A percentile compares a stretch with the other conserved stretches of the same genome.
Evolutionary conservation across 2,329 filamentous ascomycete genomes (phyloP).

Genomic region (Beauveria brongniartii): DNA sequence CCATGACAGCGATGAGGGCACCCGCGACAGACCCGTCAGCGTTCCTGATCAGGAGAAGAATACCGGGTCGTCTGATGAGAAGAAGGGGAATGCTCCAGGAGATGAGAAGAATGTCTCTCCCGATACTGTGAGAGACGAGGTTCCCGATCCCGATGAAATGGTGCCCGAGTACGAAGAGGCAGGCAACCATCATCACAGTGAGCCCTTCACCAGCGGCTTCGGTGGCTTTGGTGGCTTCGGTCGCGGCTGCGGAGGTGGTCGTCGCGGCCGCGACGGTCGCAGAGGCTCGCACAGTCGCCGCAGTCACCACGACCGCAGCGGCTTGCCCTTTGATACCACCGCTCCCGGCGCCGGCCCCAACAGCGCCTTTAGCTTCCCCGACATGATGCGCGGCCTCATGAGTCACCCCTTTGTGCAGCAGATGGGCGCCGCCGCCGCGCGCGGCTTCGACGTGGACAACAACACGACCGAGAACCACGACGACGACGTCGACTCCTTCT

Average conservation of each 20-base stretch:
- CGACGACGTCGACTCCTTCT: constrained; percentile 37
- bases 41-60: constrained; percentile 17
- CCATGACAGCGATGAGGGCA: constrained; percentile 12
- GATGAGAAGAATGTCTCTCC: constrained; percentile 28
- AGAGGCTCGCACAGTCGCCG: constrained; percentile 14
- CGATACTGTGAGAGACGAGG: constrained; percentile 23
- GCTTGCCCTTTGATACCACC: constrained; percentile 14
- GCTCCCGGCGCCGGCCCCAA: constrained; percentile 16
- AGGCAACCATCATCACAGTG: background rate
- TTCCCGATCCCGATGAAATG: constrained; percentile 26
- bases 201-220: constrained; percentile 15
- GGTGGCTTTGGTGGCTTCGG: constrained; percentile 17
- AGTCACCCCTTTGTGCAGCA: constrained; percentile 35
- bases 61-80: constrained; percentile 16
- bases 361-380: constrained; percentile 30
- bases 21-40: constrained; percentile 16
- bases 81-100: constrained; percentile 14
- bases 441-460: constrained; percentile 16
- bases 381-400: constrained; percentile 31
- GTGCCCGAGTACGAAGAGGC: constrained; percentile 23
- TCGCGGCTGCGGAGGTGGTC: constrained; percentile 16
- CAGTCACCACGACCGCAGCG: background rate
- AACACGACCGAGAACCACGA: constrained; percentile 3
- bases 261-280: constrained; percentile 10
- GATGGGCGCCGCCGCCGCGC: constrained; percentile 32